Evolutionary conservation across 176 grass and related monocot genomes (phyloP).

Genomic region (Areca catechu): DNA sequence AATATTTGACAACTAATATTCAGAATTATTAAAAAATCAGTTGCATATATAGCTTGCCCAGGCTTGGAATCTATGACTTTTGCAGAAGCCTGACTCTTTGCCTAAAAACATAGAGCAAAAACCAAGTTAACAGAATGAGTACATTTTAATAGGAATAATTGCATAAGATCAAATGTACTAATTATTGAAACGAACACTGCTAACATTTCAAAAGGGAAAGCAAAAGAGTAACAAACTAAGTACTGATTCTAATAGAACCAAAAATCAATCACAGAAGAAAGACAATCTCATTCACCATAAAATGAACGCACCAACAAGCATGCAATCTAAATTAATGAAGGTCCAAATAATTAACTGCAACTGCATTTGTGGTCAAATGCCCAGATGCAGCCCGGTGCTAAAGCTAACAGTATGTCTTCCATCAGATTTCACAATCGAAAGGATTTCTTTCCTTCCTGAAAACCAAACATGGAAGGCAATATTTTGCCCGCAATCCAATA

Average conservation of each 20-base stretch:
- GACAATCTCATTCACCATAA: too few species aligned
- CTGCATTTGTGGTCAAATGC: conserved; percentile 27
- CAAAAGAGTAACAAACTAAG: too few species aligned
- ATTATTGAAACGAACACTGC: too few species aligned
- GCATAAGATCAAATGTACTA: too few species aligned
- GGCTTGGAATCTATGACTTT: conserved; percentile 9
- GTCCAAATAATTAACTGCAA: conserved; percentile 19
- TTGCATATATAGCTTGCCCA: neutral
- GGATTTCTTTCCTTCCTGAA: conserved; percentile 16
- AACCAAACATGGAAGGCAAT: neutral
- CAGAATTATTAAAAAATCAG: too few species aligned
- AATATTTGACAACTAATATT: too few species aligned
- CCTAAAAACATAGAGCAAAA: neutral
- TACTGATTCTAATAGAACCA: neutral
- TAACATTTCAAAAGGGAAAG: too few species aligned
- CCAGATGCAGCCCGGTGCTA: neutral
- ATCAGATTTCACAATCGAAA: neutral
- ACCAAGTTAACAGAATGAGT: too few species aligned
- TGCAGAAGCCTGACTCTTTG: conserved; percentile 7
- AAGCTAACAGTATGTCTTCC: neutral
- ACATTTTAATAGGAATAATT: too few species aligned
- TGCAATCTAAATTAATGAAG: neutral
- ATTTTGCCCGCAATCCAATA: too few species aligned
- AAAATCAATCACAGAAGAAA: neutral
- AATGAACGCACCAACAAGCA: neutral